These are phyloP conservation scores for Tetragonia tetragonoides DNA, from an alignment of 148 eudicot genomes.

Conservation along the genomic window DNA sequence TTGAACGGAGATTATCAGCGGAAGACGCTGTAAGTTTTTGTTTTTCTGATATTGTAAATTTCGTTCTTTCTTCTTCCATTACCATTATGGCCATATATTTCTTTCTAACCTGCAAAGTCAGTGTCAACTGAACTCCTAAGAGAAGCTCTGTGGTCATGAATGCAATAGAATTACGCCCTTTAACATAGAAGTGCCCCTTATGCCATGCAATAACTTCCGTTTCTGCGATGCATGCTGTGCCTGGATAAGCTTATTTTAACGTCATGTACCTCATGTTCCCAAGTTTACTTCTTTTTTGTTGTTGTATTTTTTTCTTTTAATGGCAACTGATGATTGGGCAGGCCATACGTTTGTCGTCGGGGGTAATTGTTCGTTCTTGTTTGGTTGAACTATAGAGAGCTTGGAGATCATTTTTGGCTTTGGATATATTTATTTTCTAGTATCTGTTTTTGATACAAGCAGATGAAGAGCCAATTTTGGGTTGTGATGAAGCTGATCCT, in stretches of 20 bases:
- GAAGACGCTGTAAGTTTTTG: conserved; percentile 59
- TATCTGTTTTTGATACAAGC: background rate
- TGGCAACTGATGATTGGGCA: too few species aligned
- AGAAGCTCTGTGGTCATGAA: too few species aligned
- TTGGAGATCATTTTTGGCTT: background rate
- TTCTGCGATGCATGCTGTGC: background rate
- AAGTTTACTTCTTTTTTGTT: background rate
- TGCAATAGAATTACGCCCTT: background rate
- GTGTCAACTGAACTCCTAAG: background rate
- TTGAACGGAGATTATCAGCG: conserved; percentile 32
- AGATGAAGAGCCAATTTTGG: background rate
- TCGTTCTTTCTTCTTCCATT: background rate
- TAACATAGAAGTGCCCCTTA: background rate
- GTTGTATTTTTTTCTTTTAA: too few species aligned
- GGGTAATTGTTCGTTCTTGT: background rate
- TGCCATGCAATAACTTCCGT: background rate
- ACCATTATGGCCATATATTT: background rate
- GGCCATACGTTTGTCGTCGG: background rate
- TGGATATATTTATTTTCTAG: too few species aligned
- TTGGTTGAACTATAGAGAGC: background rate
- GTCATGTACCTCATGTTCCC: background rate
- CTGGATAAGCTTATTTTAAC: background rate
- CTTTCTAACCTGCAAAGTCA: background rate
- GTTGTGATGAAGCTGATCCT: background rate
- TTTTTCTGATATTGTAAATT: background rate